These are phyloP conservation scores for Barnettozyma sucrosica DNA, from an alignment of 805 yeast genomes.

Conservation along the genomic window DNA sequence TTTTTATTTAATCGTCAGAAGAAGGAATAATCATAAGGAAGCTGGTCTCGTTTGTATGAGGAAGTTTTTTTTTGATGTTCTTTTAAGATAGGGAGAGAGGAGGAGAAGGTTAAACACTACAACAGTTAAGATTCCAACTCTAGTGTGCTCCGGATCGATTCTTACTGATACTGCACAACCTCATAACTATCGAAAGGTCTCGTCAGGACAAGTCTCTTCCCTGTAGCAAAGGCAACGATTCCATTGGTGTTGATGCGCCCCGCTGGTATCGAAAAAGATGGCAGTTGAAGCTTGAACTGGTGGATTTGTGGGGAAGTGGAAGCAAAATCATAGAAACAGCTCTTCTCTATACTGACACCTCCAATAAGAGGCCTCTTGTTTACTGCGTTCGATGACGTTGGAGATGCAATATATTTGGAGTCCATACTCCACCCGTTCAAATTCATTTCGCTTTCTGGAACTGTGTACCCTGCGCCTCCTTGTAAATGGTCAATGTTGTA, in stretches of 20 bases:
- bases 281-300: constrained; percentile 20
- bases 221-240: constrained; percentile 21
- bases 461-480: constrained; percentile 33
- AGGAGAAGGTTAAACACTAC: too few relatives aligned
- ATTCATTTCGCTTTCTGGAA: constrained; percentile 13
- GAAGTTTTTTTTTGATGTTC: background rate
- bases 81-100: background rate
- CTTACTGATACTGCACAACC: constrained; percentile 15
- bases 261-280: constrained; percentile 16
- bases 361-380: constrained; percentile 18
- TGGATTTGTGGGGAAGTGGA: constrained; percentile 16
- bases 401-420: constrained; percentile 16
- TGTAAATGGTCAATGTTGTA: constrained; percentile 21
- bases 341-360: constrained; percentile 18
- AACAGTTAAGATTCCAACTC: background rate
- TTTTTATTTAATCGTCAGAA: too few relatives aligned
- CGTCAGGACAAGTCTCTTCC: constrained; percentile 18
- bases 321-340: constrained; percentile 20
- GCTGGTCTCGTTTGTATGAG: too few relatives aligned
- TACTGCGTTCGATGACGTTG: constrained; percentile 2
- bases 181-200: constrained; percentile 26
- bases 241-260: constrained; percentile 24
- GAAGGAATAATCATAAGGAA: too few relatives aligned
- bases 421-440: constrained; percentile 21
- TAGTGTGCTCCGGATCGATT: too few relatives aligned